Conservation (phyloP, 176 grass and related monocot species). For the Musa acuminata region DNA sequence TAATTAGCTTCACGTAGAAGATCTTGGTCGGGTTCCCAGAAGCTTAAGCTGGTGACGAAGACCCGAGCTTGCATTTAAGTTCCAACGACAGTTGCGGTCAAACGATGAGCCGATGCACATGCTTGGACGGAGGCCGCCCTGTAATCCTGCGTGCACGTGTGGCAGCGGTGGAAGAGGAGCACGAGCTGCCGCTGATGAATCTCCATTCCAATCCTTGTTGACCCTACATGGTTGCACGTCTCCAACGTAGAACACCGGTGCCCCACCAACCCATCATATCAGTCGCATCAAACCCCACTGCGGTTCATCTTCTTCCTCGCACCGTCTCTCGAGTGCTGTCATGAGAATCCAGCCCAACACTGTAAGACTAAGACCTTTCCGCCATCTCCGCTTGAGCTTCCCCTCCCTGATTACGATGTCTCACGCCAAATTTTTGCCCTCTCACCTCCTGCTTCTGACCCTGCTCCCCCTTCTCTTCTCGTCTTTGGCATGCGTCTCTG, state of each 20-base stretch:
- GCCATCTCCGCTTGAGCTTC: too few species aligned
- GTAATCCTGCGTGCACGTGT: too few species aligned
- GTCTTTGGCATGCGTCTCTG: not conserved
- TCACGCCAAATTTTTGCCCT: not conserved
- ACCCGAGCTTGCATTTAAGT: too few species aligned
- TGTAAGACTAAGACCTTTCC: not conserved
- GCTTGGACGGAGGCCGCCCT: too few species aligned
- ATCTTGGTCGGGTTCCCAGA: too few species aligned
- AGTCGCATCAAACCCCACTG: not conserved
- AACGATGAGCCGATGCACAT: too few species aligned
- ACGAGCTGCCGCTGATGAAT: not conserved
- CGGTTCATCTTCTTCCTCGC: not conserved
- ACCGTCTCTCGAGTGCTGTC: not conserved
- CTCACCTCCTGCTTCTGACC: not conserved
- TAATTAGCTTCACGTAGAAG: too few species aligned
- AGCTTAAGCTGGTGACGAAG: too few species aligned
- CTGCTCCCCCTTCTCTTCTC: not conserved
- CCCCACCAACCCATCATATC: slow-evolving; percentile 5
- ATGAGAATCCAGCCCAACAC: not conserved
- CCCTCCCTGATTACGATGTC: not conserved
- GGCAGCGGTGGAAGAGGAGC: too few species aligned
- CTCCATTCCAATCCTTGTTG: not conserved
- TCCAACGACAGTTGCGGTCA: too few species aligned
- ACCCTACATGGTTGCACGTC: not conserved
- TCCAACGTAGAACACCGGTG: not conserved